A percentile compares a stretch with the other conserved stretches of the same genome.
phyloP scores from a whole-genome alignment of 495 filamentous ascomycete genomes.

The Podospora tetraspora region DNA sequence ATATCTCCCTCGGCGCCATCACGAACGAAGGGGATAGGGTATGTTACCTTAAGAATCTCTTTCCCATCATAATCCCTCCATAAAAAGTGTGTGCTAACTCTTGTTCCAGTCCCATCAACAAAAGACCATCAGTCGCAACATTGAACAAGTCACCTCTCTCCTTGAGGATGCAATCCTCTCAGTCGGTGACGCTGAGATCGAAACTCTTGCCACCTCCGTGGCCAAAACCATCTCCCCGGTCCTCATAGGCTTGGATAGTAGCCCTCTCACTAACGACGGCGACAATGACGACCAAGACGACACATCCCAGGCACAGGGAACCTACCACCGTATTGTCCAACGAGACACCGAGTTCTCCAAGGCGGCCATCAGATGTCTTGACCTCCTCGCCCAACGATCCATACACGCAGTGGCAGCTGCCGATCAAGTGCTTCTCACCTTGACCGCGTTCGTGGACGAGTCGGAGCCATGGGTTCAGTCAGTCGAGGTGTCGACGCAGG shows the following conservation, averaged over 20 bases:
- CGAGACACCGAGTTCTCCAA: slow-evolving; percentile 10
- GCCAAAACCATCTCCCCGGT: not conserved
- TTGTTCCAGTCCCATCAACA: not conserved
- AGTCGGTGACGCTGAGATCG: not conserved
- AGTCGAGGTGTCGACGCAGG: slow-evolving; percentile 21
- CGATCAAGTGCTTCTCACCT: not conserved
- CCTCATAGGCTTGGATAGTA: not conserved
- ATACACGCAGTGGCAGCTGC: not conserved
- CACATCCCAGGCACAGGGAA: not conserved
- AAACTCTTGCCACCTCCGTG: not conserved
- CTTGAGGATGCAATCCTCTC: not conserved
- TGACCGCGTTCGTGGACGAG: not conserved
- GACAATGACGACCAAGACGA: slow-evolving; percentile 8
- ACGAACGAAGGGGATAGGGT: not conserved
- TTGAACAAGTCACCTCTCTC: not conserved
- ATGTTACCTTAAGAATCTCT: not conserved
- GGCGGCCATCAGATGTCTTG: slow-evolving; percentile 12
- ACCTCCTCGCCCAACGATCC: slow-evolving; percentile 8
- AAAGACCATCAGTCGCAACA: not conserved
- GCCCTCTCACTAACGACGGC: not conserved
- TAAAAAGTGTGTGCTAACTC: not conserved
- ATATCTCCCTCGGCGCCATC: not conserved
- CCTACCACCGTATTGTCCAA: not conserved
- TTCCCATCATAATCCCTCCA: not conserved
- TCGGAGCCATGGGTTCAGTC: slow-evolving; percentile 33